A percentile compares a stretch with the other conserved stretches of the same genome.
These are phyloP conservation scores for Scedosporium minutisporum DNA, from an alignment of 2,329 filamentous ascomycete species.

Conservation along the genomic window DNA sequence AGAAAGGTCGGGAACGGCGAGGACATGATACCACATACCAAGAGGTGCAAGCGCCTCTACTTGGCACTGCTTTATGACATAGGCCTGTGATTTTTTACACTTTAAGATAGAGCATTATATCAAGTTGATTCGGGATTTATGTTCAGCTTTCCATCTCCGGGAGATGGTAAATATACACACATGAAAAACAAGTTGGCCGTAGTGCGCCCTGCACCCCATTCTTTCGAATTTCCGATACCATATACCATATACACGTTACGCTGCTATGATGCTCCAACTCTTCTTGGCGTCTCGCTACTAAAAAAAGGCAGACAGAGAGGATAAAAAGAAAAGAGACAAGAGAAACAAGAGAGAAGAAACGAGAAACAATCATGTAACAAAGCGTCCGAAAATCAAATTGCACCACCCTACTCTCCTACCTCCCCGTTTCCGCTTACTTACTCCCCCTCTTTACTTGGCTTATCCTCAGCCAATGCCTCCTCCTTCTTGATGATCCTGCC, in stretches of 20 bases:
- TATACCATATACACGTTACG: not conserved
- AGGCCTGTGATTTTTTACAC: conserved; percentile 14
- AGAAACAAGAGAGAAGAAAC: not conserved
- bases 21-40: too few species aligned
- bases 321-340: not conserved
- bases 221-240: not conserved
- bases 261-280: not conserved
- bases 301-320: not conserved
- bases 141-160: too few species aligned
- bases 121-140: too few species aligned
- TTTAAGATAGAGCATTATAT: too few species aligned
- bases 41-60: too few species aligned
- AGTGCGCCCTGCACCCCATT: conserved; percentile 16
- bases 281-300: not conserved
- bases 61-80: conserved; percentile 18
- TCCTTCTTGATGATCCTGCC: conserved; percentile 26
- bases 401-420: not conserved
- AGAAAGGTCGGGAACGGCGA: too few species aligned
- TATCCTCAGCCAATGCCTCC: conserved; percentile 1
- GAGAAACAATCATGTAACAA: too few species aligned
- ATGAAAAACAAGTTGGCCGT: too few species aligned
- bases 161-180: too few species aligned
- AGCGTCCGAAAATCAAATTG: too few species aligned
- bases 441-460: not conserved
- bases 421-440: not conserved